These are phyloP conservation scores for Calycina herbarum DNA, from an alignment of 2,329 filamentous ascomycete species.

Conservation along the genomic window DNA sequence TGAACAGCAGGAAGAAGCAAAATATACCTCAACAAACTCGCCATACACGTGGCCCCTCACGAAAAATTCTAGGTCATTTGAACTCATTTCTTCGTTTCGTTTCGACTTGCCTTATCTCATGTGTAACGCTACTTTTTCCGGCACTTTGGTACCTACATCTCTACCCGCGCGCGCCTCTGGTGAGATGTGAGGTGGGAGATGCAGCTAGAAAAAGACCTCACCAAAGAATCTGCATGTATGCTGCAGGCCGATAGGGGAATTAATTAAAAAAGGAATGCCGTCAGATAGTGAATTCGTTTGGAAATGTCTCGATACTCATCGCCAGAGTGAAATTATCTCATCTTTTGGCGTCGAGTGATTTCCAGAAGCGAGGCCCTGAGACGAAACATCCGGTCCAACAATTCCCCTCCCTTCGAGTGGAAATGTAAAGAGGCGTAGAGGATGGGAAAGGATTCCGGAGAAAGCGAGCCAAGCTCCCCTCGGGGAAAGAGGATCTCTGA, in stretches of 20 bases:
- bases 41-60: not conserved
- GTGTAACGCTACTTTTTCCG: not conserved
- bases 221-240: not conserved
- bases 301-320: not conserved
- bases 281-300: not conserved
- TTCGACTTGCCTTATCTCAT: not conserved
- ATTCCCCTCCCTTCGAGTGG: not conserved
- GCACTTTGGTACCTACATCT: not conserved
- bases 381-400: not conserved
- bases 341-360: no score
- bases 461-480: not conserved
- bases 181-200: not conserved
- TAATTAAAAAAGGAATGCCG: not conserved
- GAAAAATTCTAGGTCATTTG: not conserved
- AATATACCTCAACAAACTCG: not conserved
- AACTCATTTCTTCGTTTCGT: not conserved
- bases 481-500: not conserved
- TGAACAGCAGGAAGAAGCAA: not conserved
- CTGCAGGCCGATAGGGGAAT: not conserved
- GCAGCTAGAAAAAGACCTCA: constrained; percentile 1
- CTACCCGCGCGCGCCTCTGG: not conserved
- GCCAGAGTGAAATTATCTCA: no score
- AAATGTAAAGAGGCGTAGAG: not conserved
- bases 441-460: not conserved
- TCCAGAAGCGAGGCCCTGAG: not conserved